Evolutionary conservation across 1,139 yeast species (phyloP).

Genomic region (Diutina neorugosa): DNA sequence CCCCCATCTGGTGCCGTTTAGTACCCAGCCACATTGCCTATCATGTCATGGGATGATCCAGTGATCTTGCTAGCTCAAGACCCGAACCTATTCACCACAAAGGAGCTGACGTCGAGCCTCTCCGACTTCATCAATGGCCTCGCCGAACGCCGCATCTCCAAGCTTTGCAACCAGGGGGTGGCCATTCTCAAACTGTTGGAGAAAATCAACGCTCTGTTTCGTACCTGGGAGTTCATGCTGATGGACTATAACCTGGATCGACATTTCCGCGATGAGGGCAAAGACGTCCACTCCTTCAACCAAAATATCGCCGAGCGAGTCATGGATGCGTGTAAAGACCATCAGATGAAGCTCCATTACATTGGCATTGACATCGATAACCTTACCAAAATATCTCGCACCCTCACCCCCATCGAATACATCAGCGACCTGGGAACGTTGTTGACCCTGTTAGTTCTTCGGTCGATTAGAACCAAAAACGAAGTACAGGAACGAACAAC

Average conservation of each 20-base stretch:
- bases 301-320: slow-evolving; percentile 38
- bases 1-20: not conserved
- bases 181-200: slow-evolving; percentile 39
- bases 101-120: not conserved
- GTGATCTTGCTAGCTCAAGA: not conserved
- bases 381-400: slow-evolving; percentile 29
- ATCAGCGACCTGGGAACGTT: slow-evolving; percentile 49
- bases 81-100: not conserved
- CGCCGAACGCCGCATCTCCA: slow-evolving; percentile 34
- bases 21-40: not conserved
- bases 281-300: slow-evolving; percentile 29
- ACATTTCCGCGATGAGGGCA: slow-evolving; percentile 18
- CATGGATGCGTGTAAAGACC: slow-evolving; percentile 33
- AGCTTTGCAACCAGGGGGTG: slow-evolving; percentile 37
- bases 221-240: slow-evolving; percentile 49
- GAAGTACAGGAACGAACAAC: slow-evolving; percentile 37
- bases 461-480: slow-evolving; percentile 38
- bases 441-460: slow-evolving; percentile 35
- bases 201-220: slow-evolving; percentile 32
- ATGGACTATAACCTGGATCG: slow-evolving; percentile 35
- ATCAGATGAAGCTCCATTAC: slow-evolving; percentile 27
- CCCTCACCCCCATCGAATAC: slow-evolving; percentile 33
- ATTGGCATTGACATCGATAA: slow-evolving; percentile 35
- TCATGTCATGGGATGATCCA: not conserved
- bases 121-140: slow-evolving; percentile 7